These are phyloP conservation scores for Panaeolus papilionaceus DNA, from an alignment of 768 basidiomycete species.

Conservation along the genomic window DNA sequence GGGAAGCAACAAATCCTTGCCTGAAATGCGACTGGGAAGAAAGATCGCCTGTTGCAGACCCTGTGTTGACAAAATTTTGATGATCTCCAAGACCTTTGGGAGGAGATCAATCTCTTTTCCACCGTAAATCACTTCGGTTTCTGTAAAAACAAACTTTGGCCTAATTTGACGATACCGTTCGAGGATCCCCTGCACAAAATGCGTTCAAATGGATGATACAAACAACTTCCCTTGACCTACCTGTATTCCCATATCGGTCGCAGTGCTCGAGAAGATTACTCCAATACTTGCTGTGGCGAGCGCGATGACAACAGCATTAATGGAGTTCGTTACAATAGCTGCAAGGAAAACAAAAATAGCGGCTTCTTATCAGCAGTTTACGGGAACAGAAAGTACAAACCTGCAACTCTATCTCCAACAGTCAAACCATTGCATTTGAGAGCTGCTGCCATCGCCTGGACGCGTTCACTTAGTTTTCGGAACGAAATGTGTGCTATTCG, in stretches of 20 bases:
- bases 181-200: conserved; percentile 36
- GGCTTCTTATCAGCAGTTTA: not conserved
- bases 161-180: conserved; percentile 67
- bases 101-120: conserved; percentile 64
- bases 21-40: conserved; percentile 63
- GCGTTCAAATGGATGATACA: not conserved
- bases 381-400: conserved; percentile 37
- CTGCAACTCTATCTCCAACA: conserved; percentile 72
- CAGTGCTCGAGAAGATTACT: conserved; percentile 71
- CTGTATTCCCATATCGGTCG: conserved; percentile 76
- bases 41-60: conserved; percentile 61
- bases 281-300: conserved; percentile 71
- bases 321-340: conserved; percentile 72
- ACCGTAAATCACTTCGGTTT: conserved; percentile 69
- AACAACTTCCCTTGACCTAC: conserved; percentile 33
- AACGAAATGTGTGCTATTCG: conserved; percentile 54
- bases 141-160: conserved; percentile 73
- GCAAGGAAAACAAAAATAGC: not conserved
- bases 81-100: conserved; percentile 59
- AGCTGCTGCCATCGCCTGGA: conserved; percentile 61
- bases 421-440: conserved; percentile 61
- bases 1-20: conserved; percentile 40
- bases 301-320: conserved; percentile 63
- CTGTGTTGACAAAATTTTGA: conserved; percentile 49
- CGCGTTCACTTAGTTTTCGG: conserved; percentile 58